Evolutionary conservation across 2,329 filamentous ascomycete genomes (phyloP), one percentile per base, ranked within the genome.

Genomic region (Didymella keratinophila): DNA sequence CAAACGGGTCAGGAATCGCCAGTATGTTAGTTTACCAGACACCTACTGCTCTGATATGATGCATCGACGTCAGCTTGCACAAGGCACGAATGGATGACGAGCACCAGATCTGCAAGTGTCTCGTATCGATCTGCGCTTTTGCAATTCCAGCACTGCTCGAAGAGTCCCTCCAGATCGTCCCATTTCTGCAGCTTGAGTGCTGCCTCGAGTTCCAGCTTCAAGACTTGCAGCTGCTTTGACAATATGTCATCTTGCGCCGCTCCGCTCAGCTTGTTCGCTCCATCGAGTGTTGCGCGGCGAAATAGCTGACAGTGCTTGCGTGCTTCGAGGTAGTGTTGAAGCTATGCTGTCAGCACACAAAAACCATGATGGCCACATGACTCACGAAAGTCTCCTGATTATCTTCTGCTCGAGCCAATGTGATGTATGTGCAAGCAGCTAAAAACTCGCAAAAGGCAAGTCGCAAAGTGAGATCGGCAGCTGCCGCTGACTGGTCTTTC

Each of bases 191-290:
- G 79, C 30, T 81, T 82, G 37, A 90, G 78, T 0, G 89, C 86
- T 2, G 87, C 89, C 78, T 97, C 93, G 60, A 96, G 90, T 64
- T 95, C 90, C 63, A 93, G 91, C 0, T 89, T 86, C 8, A 92
- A 79, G 18, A 96, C 77, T 2, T 87, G 84, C 6, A 87, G 82
- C 34, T 90, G 79, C 68, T 92, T 93, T 2, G 78, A 75, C 7
- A 80, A 68, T 16, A 92, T 78, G 67, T 91, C 88, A 1, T 77
- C 63, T 16, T 78, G 76, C 1, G 80, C 76, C 1, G 78, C 75
- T 12, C 81, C 78, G 20, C 83, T 78, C 0, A 84, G 68, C 3
- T 71, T 72, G 1, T 72, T 61, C 2, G 61, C 58, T 2, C 75
- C 70, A 0, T 73, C 74, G 41, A 83, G 77, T 10, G 85, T 68